phyloP scores from a whole-genome alignment of 1,284 basidiomycete species.

The Fistulinella cinereoalba region DNA sequence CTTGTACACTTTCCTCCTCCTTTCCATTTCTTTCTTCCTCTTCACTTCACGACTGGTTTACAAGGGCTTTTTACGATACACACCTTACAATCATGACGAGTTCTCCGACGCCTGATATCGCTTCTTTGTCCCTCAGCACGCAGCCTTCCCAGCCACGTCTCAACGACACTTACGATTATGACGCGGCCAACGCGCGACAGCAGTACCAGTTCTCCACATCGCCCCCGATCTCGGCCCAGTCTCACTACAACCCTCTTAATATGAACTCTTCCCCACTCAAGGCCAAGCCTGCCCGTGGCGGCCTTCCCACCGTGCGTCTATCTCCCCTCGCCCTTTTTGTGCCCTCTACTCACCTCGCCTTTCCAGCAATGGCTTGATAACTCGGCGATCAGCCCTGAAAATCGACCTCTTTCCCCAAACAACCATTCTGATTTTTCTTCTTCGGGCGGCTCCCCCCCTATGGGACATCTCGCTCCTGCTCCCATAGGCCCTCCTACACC shows the following conservation, averaged over 20 bases:
- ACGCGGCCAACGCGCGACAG: slow-evolving; percentile 53
- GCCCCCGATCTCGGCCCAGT: slow-evolving; percentile 60
- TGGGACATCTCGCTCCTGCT: slow-evolving; percentile 53
- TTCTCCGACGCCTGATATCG: slow-evolving; percentile 72
- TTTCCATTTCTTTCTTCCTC: slow-evolving; percentile 5
- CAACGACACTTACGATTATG: slow-evolving; percentile 82
- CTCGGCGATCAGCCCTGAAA: slow-evolving; percentile 49
- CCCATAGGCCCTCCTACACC: slow-evolving; percentile 49
- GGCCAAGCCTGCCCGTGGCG: slow-evolving; percentile 64
- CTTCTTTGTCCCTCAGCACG: slow-evolving; percentile 66
- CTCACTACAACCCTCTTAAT: slow-evolving; percentile 60
- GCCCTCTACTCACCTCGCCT: slow-evolving; percentile 8
- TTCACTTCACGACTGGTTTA: slow-evolving; percentile 20
- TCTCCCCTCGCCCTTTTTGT: slow-evolving; percentile 18
- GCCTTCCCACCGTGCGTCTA: slow-evolving; percentile 64
- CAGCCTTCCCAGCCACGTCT: slow-evolving; percentile 66
- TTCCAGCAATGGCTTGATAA: slow-evolving; percentile 79
- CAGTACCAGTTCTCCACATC: slow-evolving; percentile 68
- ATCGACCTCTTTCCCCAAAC: slow-evolving; percentile 77
- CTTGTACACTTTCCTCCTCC: slow-evolving; percentile 14
- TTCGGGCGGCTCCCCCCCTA: slow-evolving; percentile 73
- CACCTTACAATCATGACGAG: slow-evolving; percentile 60
- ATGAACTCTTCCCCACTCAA: slow-evolving; percentile 68
- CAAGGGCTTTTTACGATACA: slow-evolving; percentile 11
- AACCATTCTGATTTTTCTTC: slow-evolving; percentile 84